Base-by-base conservation (phyloP, 306 rosid species). In the Macrotyloma uniflorum region DNA sequence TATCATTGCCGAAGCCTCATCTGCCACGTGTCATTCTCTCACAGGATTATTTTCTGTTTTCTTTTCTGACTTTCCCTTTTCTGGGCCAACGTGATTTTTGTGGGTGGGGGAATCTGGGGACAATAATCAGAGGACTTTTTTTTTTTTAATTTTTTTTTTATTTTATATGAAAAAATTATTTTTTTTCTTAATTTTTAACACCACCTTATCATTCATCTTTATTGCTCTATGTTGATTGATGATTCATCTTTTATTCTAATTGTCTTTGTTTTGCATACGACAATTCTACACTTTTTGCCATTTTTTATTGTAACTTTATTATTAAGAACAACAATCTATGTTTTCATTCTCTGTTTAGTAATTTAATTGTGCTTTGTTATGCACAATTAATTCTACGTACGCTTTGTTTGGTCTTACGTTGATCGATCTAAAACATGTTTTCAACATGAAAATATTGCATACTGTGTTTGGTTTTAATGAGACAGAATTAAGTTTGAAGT, bases 21-120 rank as follows among this genome's bases (percentile, higher is more conserved):
- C 2, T 12, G 85, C 45, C 91, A 87, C 90, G 87, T 87, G 91
- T 75, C 78, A 0, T 2, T 2, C n/a, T 14, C 5, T 79, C 0
- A 79, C 5, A 7, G 80, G 83, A 16, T 38, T 1, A 26, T 46
- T 64, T 47, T 40, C 15, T 66, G 45, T 64, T 33, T 19, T 32
- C 14, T 76, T 54, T 82, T 69, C 72, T 75, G 32, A 36, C 59
- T 80, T 59, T 50, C 24, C 35, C 67, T 43, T 81, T 32, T 46
- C 10, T 33, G 72, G 77, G 77, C 80, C 76, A 67, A 67, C 72
- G 76, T 57, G 46, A 59, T 67, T 82, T 70, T 57, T 76, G 74
- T 62, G 63, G 71, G 72, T 51, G 62, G 79, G 82, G 57, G 73
- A 77, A 71, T 51, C 49, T 43, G 54, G 76, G 49, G 79, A 65